These are phyloP conservation scores for Angomonas desouzai DNA, from an alignment of 208 protist species.

Conservation along the genomic window DNA sequence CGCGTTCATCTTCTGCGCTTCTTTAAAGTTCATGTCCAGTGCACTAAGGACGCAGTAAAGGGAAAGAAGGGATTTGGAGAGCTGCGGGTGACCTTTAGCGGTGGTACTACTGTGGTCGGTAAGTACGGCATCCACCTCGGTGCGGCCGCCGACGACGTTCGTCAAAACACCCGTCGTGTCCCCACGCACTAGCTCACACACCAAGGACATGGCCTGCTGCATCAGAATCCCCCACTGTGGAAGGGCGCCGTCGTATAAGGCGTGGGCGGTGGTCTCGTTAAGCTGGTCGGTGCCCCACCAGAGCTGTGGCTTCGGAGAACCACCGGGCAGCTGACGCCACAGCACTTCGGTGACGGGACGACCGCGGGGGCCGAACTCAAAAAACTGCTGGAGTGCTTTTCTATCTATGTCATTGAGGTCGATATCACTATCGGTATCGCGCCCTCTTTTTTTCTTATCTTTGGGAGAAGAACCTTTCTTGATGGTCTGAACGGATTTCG, in stretches of 20 bases:
- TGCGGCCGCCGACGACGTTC: not conserved
- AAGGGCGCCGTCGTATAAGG: not conserved
- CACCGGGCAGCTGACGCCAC: not conserved
- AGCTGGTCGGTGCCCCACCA: not conserved
- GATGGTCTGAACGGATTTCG: not conserved
- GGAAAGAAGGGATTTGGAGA: not conserved
- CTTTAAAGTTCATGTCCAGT: not conserved
- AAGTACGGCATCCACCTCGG: not conserved
- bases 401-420: slow-evolving; percentile 6
- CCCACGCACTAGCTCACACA: not conserved
- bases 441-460: not conserved
- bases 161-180: not conserved
- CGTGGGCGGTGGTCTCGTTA: not conserved
- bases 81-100: no score
- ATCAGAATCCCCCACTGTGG: slow-evolving; percentile 1
- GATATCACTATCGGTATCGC: not conserved
- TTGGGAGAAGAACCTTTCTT: not conserved
- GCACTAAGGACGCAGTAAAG: not conserved
- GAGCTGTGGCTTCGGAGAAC: slow-evolving; percentile 1
- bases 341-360: slow-evolving; percentile 1
- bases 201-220: slow-evolving; percentile 1
- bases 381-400: slow-evolving; percentile 13
- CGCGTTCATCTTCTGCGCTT: not conserved
- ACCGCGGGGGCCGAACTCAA: slow-evolving; percentile 22
- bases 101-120: not conserved